phyloP scores from a whole-genome alignment of 345 rosid genomes.

The Anastatica hierochuntica region DNA sequence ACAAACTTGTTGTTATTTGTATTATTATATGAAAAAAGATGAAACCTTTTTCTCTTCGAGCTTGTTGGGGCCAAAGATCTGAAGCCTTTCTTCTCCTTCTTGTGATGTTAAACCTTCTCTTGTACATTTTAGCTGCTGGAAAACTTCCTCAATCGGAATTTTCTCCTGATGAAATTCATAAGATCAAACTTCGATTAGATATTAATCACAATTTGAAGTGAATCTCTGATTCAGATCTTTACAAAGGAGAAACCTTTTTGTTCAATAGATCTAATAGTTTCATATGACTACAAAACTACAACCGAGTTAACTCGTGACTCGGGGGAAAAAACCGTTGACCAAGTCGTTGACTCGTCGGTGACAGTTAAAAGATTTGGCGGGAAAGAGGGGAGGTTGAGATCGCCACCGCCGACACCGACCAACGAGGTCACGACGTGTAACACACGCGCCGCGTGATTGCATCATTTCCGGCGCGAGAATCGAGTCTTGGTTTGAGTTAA shows the following conservation, averaged over 20 bases:
- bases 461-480: slow-evolving; percentile 6
- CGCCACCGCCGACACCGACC: slow-evolving; percentile 9
- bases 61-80: slow-evolving; percentile 91
- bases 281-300: too few species aligned
- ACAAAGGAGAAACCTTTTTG: slow-evolving; percentile 10
- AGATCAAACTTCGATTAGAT: background rate
- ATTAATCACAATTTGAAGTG: background rate
- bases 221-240: background rate
- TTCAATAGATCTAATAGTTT: too few species aligned
- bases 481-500: background rate
- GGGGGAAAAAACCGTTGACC: background rate
- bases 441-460: slow-evolving; percentile 15
- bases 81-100: slow-evolving; percentile 67
- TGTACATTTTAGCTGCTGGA: slow-evolving; percentile 82
- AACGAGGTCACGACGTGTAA: background rate
- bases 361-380: background rate
- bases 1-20: too few species aligned
- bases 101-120: slow-evolving; percentile 46
- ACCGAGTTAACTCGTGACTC: slow-evolving; percentile 3
- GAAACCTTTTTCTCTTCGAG: slow-evolving; percentile 81
- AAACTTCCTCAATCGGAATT: slow-evolving; percentile 86
- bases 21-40: too few species aligned
- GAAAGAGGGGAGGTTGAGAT: slow-evolving; percentile 5
- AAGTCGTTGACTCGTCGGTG: slow-evolving; percentile 5
- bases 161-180: slow-evolving; percentile 43